Conservation (phyloP, 495 filamentous ascomycete species). For the Talaromyces liani region DNA sequence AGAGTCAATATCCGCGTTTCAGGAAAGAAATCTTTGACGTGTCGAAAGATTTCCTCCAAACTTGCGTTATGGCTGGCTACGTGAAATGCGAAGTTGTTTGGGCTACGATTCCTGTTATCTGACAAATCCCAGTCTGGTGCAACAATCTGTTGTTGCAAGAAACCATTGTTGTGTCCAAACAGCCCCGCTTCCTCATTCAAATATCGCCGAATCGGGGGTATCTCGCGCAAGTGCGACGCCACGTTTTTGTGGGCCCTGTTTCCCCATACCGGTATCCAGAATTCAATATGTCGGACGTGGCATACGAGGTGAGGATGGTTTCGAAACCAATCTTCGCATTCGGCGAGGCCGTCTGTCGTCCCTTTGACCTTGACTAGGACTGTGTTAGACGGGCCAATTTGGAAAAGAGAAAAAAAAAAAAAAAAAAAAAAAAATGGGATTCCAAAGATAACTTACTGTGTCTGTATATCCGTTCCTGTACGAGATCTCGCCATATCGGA, state of each 20-base stretch:
- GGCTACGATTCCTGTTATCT: conserved; percentile 16
- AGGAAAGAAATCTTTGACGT: conserved; percentile 48
- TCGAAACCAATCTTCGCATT: conserved; percentile 50
- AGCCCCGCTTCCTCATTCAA: conserved; percentile 18
- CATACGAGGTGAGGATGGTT: conserved; percentile 47
- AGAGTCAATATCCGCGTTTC: conserved; percentile 59
- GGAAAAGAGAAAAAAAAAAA: neutral
- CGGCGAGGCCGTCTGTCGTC: conserved; percentile 48
- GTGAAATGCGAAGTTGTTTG: conserved; percentile 40
- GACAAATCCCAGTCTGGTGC: conserved; percentile 28
- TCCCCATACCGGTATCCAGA: conserved; percentile 69
- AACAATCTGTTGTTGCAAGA: conserved; percentile 12
- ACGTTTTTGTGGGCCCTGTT: conserved; percentile 28
- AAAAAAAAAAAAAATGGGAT: no score
- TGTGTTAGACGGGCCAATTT: conserved; percentile 5
- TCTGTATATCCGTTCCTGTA: conserved; percentile 62
- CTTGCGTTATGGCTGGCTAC: conserved; percentile 51
- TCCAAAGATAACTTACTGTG: conserved; percentile 42
- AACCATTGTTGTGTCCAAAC: conserved; percentile 34
- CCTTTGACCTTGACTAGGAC: conserved; percentile 59
- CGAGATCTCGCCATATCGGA: conserved; percentile 51
- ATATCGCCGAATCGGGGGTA: conserved; percentile 32
- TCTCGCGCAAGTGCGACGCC: conserved; percentile 16
- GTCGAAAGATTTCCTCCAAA: conserved; percentile 58
- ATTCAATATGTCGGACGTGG: conserved; percentile 63